phyloP scores from a whole-genome alignment of 2,329 filamentous ascomycete species.

The Colletotrichum filicis region DNA sequence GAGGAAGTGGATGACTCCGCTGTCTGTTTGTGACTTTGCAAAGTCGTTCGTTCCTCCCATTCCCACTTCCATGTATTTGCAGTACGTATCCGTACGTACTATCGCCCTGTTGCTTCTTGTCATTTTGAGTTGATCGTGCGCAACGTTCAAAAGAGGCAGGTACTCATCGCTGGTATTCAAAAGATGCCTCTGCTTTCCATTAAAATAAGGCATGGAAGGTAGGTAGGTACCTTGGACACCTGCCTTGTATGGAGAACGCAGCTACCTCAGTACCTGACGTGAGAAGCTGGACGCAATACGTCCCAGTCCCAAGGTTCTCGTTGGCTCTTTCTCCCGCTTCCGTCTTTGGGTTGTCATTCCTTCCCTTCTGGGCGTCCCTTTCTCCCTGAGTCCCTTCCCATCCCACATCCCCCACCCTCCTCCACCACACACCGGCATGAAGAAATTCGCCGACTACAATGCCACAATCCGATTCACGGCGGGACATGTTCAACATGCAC shows the following conservation, averaged over 20 bases:
- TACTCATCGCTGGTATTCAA: not conserved
- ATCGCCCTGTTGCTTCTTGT: not conserved
- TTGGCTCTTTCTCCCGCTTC: not conserved
- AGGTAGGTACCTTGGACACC: no score
- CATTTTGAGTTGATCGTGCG: not conserved
- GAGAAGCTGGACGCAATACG: not conserved
- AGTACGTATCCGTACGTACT: no score
- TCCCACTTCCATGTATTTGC: not conserved
- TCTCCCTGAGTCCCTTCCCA: not conserved
- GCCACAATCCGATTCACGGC: conserved; percentile 5
- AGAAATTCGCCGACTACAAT: not conserved
- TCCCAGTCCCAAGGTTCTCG: not conserved
- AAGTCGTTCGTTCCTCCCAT: not conserved
- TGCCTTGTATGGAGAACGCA: no score
- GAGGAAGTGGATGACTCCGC: not conserved
- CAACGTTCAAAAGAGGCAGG: not conserved
- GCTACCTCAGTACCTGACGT: not conserved
- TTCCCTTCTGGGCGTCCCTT: conserved; percentile 2
- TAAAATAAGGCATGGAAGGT: not conserved
- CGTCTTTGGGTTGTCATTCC: conserved; percentile 5
- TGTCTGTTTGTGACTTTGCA: not conserved
- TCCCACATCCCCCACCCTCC: not conserved
- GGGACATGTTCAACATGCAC: not conserved
- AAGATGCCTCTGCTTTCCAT: not conserved
- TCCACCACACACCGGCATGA: not conserved